Base-by-base conservation (phyloP, 164 flowering plant genomes). In the Akebia trifoliata region DNA sequence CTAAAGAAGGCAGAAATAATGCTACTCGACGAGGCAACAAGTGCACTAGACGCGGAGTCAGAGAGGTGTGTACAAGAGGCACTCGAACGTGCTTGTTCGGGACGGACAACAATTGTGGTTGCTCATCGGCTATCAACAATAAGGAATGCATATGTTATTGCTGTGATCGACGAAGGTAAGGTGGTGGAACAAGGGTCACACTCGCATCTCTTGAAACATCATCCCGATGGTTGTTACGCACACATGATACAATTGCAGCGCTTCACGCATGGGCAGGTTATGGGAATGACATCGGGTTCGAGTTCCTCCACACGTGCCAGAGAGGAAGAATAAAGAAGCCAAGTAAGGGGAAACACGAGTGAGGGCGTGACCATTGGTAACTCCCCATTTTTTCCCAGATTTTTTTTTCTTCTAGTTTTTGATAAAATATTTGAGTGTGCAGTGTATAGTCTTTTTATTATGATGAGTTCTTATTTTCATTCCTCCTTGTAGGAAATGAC, bases 111-210 rank as follows among this genome's bases (percentile, higher is more conserved):
- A 1, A 76, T 93, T 18, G 76, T 93, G 7, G 97, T 93, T 2
- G 99, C 99, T 0, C 99, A 93, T 63, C 64, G 99, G 20, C 81
- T 93, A 6, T 81, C 96, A 1, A 93, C 99, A 2, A 81, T 93
- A 15, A 64, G 96, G 37, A 84, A 82, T 54, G 99, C 97, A 0
- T 83, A 93, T 61, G 81, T 70, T 25, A 93, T 93, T 30, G 97
- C 92, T 0, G 99, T 93, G 47, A 81, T 93, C 2, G 97, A 90
- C 21, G 99, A 90, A 15, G 97, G 99, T 54, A 90, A 84, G 74
- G 99, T 93, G 28, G 88, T 83, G 2, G 97, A 93, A 63, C 96
- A 84, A 70, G 97, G 99, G 4, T 84, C 99, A 0, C 97, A 93
- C 50, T 80, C 92, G 0, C 95, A 93, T 61, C 69, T 93, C 5